These are phyloP conservation scores for Prototheca wickerhamii DNA, from an alignment of 163 green algal genomes.

Conservation along the genomic window DNA sequence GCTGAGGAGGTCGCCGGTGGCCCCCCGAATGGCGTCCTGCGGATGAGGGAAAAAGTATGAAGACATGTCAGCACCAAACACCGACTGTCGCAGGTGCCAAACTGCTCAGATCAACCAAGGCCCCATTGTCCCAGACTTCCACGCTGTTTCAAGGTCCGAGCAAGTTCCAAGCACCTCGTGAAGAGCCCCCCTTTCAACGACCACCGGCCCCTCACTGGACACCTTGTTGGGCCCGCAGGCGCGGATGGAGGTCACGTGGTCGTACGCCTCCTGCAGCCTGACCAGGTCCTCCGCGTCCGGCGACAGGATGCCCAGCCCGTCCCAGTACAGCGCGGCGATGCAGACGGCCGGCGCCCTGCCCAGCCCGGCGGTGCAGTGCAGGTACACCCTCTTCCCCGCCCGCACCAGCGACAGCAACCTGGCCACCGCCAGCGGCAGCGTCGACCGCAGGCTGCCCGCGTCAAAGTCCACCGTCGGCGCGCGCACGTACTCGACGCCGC, in stretches of 20 bases:
- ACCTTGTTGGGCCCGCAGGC: conserved; percentile 81
- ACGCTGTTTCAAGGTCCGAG: too few species aligned
- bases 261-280: conserved; percentile 70
- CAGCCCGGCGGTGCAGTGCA: conserved; percentile 93
- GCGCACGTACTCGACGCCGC: conserved; percentile 40
- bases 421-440: conserved; percentile 56
- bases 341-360: conserved; percentile 73
- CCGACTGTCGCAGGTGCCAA: conserved; percentile 27
- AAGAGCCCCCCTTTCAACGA: background rate
- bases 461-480: conserved; percentile 15
- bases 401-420: conserved; percentile 26
- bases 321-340: conserved; percentile 86
- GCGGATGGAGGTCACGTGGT: conserved; percentile 69
- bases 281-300: conserved; percentile 10
- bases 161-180: too few species aligned
- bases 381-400: conserved; percentile 58
- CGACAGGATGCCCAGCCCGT: background rate
- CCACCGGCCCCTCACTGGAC: background rate
- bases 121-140: too few species aligned
- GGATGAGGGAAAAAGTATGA: background rate
- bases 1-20: conserved; percentile 76
- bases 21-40: conserved; percentile 61
- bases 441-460: conserved; percentile 53
- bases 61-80: background rate
- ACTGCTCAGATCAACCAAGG: too few species aligned